A percentile compares a stretch with the other conserved stretches of the same genome.
phyloP scores from a whole-genome alignment of 1,284 basidiomycete genomes.

The Ganoderma meredithae region DNA sequence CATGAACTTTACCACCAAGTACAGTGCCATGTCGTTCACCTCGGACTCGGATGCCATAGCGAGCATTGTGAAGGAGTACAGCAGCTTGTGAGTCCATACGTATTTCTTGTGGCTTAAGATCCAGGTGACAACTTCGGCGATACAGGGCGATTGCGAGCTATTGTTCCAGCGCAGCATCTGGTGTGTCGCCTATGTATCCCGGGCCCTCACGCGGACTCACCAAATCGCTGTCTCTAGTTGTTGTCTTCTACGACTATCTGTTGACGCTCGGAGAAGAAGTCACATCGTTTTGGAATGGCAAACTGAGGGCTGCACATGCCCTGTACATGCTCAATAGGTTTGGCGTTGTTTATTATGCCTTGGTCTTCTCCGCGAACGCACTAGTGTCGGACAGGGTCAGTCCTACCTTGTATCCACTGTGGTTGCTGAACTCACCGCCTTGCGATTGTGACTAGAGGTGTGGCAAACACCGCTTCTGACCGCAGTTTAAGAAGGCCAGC shows the following conservation, averaged over 20 bases:
- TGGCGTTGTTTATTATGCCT: neutral
- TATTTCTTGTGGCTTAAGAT: too few relatives aligned
- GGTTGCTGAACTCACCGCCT: neutral
- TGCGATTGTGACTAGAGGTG: neutral
- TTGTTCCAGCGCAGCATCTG: neutral
- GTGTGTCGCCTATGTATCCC: neutral
- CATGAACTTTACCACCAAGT: too few relatives aligned
- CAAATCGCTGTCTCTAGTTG: neutral
- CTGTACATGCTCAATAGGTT: constrained; percentile 1
- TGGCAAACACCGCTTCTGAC: neutral
- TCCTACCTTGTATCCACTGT: neutral
- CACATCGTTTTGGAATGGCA: neutral
- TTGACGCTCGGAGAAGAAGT: neutral
- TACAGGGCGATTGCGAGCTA: neutral
- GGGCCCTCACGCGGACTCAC: too few relatives aligned
- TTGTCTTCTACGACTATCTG: neutral
- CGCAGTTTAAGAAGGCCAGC: neutral
- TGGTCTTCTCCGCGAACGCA: neutral
- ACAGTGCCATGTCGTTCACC: too few relatives aligned
- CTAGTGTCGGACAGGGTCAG: neutral
- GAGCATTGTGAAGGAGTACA: neutral
- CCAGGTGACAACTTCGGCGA: neutral
- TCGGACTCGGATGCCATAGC: neutral
- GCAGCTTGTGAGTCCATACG: neutral
- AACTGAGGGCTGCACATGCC: neutral